Base-by-base conservation (phyloP, 73 alveolate species). In the Breviolum minutum region DNA sequence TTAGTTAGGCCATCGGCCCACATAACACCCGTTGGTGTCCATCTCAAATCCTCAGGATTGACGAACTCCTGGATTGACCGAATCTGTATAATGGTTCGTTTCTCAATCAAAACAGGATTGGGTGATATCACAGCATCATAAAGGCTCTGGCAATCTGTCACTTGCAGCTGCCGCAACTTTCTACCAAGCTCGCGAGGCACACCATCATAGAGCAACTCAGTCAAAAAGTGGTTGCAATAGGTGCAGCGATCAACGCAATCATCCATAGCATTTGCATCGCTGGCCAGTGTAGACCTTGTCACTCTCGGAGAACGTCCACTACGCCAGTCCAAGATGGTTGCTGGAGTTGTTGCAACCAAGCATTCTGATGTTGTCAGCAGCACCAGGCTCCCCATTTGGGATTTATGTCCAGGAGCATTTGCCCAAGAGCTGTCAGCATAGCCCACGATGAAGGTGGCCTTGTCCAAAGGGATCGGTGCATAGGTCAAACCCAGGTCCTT, bases 341-440 rank as follows among this genome's bases (percentile, higher is more conserved):
- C 84, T 2, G 62, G 79, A 0, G 94, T 24, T 63, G 62, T 27
- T 4, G 20, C 26, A 0, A 10, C 32, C 83, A 73, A 7, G 70
- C 90, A 81, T 12, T 30, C 90, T 6, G 90, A 71, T 19, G 69
- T 19, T 0, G 93, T 24, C 62, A 84, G 40, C 29, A 87, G 69
- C 27, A 87, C 95, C 62, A 87, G 0, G 40, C 27, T 20, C 4
- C 95, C 95, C 54, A 40, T 40, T 3, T 40, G 54, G 3, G 54
- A 20, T 63, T 90, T 90, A 61, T 6, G 22, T 0, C 70, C 87
- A 9, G 13, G 88, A 0, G 97, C 84, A 69, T 90, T 90, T 24
- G 97, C 97, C 88, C 86, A 70, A 63, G 66, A 22, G 69, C 88
- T 71, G 63, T 90, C 97, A 3, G 66, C 22, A 77, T 71, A 90